Base-by-base conservation (phyloP, 1,284 basidiomycete species). In the Pterulicium gracile region DNA sequence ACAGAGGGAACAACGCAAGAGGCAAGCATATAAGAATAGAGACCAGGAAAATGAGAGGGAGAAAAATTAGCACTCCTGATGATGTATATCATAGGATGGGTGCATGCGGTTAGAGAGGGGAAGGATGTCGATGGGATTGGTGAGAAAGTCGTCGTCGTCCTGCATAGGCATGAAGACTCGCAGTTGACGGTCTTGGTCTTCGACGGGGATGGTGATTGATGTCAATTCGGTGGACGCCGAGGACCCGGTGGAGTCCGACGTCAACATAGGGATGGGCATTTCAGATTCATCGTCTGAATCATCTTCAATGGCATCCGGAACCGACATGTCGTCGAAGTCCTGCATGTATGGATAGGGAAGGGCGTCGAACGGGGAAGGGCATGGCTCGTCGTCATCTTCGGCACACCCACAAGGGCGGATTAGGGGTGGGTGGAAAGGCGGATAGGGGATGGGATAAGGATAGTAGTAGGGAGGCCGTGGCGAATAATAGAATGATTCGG, bases 261-360 rank as follows among this genome's bases (percentile, higher is more conserved):
- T 56, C 18, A 80, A 79, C 41, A 77, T 79, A n/a, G 81, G 79
- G 12, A 72, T 72, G 17, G 70, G 72, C 12, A 73, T 64, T 52
- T 88, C 84, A 15, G 82, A 84, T 66, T 87, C 85, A 64, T 88
- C 84, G 63, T 87, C 84, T 41, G 84, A 88, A 42, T 72, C 76
- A 62, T 88, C 84, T 59, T 87, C 84, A 67, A 87, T 83, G 44
- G 81, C 79, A 56, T 87, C 85, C 44, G 81, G 83, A 36, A 86
- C 75, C 23, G 78, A 67, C 32, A 77, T 67, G 54, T 81, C 77
- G 56, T 82, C 80, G 54, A 75, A 57, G 61, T 82, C 77, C 58
- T 79, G 75, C 50, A 68, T 58, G 56, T 77, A 68, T 54, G 68
- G 72, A 54, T 79, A 81, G 46, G 80, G 75, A 43, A 82, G 66